Percentiles rank a stretch among this genome's conserved stretches.
Conservation (phyloP, 2,329 filamentous ascomycete species). For the Emergomyces africanus region DNA sequence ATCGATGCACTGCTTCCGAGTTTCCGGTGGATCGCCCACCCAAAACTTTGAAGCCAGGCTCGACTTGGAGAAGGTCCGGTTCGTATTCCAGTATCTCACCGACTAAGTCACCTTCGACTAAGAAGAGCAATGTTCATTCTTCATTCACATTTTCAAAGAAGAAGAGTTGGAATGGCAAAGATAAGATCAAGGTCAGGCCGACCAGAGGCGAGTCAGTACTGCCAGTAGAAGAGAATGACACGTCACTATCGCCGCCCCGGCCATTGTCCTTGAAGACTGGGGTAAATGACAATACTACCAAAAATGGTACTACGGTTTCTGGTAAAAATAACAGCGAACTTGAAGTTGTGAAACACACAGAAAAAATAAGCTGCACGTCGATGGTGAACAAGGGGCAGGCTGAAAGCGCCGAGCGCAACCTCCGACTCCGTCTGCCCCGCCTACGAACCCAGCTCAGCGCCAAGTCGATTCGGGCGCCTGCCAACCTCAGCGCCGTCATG, state of each 20-base stretch:
- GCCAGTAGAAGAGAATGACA: background rate
- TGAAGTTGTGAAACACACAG: background rate
- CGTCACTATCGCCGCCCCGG: background rate
- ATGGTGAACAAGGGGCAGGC: background rate
- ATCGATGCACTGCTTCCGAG: background rate
- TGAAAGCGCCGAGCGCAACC: slow-evolving; percentile 1
- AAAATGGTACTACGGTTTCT: background rate
- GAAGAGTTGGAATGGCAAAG: background rate
- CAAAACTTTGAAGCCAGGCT: background rate
- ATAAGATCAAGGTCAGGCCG: background rate
- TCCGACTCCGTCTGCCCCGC: slow-evolving; percentile 8
- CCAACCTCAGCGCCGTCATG: slow-evolving; percentile 7
- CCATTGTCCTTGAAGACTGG: background rate
- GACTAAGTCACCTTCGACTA: background rate
- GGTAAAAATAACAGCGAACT: background rate
- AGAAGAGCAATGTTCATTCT: background rate
- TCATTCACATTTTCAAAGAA: background rate
- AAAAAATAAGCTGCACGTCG: background rate
- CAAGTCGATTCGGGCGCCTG: background rate
- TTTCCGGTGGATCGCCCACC: background rate
- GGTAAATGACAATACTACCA: background rate
- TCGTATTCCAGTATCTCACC: background rate
- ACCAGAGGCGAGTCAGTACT: background rate
- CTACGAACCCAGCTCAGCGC: slow-evolving; percentile 6
- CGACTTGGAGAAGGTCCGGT: background rate